Conservation (phyloP, 192 early-diverging fungal species). For the Backusella liffmaniae region DNA sequence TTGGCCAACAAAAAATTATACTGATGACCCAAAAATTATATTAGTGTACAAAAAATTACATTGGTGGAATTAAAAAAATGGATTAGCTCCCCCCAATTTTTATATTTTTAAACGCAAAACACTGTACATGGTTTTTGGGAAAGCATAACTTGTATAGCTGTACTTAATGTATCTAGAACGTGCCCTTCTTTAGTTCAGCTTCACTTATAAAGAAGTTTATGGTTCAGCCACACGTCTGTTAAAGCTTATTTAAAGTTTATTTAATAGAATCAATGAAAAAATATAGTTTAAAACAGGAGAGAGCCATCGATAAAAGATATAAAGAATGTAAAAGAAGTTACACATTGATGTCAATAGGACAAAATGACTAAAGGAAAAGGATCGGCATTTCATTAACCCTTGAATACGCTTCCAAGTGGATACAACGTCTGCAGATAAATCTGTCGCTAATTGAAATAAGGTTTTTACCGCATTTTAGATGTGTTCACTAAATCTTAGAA, state of each 20-base stretch:
- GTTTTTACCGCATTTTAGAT: not conserved
- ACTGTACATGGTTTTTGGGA: too few species aligned
- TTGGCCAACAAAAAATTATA: too few species aligned
- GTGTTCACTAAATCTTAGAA: too few species aligned
- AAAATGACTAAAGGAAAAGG: not conserved
- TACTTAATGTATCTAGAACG: too few species aligned
- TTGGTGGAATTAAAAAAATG: too few species aligned
- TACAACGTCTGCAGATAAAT: not conserved
- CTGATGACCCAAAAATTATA: too few species aligned
- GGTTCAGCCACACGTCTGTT: not conserved
- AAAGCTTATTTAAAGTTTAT: not conserved
- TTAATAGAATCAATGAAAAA: not conserved
- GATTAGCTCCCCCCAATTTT: too few species aligned
- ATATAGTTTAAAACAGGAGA: not conserved
- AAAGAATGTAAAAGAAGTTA: not conserved
- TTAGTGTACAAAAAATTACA: too few species aligned
- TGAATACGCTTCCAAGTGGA: not conserved
- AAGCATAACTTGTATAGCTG: too few species aligned
- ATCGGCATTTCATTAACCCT: not conserved
- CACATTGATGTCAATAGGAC: not conserved
- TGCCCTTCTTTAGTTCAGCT: too few species aligned
- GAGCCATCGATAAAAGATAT: not conserved
- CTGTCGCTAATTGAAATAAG: not conserved
- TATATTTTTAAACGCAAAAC: too few species aligned
- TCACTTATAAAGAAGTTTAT: not conserved